phyloP scores from a whole-genome alignment of 2,329 filamentous ascomycete genomes.

The Penicillium palitans region DNA sequence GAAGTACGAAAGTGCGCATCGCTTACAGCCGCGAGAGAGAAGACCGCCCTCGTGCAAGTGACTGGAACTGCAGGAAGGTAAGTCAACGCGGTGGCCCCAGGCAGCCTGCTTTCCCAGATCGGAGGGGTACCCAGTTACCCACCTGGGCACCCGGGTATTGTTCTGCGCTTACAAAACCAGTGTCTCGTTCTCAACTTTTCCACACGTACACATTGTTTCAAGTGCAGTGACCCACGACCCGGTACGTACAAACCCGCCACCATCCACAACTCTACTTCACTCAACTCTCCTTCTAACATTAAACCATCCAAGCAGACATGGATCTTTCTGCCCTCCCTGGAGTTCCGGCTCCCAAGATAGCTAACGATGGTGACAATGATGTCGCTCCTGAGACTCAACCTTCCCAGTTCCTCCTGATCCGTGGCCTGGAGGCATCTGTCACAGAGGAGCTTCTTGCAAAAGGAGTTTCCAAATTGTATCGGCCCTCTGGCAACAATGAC shows the following conservation, averaged over 20 bases:
- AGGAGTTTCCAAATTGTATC: constrained; percentile 73
- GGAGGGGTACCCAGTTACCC: neutral
- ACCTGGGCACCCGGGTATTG: neutral
- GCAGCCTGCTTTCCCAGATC: neutral
- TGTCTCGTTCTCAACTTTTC: constrained; percentile 60
- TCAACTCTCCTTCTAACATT: constrained; percentile 2
- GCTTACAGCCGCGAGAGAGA: constrained; percentile 56
- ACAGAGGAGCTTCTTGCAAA: constrained; percentile 71
- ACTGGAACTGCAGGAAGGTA: constrained; percentile 59
- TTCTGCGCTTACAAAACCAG: constrained; percentile 35
- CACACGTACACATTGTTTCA: constrained; percentile 57
- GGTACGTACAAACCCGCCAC: constrained; percentile 43
- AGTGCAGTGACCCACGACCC: constrained; percentile 57
- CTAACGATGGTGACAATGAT: constrained; percentile 57
- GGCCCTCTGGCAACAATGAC: constrained; percentile 45
- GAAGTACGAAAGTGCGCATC: constrained; percentile 50
- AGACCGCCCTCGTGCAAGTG: constrained; percentile 51
- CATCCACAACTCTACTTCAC: neutral
- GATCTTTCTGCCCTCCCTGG: constrained; percentile 37
- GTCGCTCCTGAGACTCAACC: constrained; percentile 57
- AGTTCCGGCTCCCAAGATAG: constrained; percentile 45
- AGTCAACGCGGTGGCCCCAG: neutral
- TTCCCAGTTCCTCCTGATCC: constrained; percentile 75
- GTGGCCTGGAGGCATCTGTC: constrained; percentile 68
- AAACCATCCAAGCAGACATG: constrained; percentile 22